A percentile compares a stretch with the other conserved stretches of the same genome.
phyloP scores from a whole-genome alignment of 1,139 yeast species.

The Geotrichum restrictum region DNA sequence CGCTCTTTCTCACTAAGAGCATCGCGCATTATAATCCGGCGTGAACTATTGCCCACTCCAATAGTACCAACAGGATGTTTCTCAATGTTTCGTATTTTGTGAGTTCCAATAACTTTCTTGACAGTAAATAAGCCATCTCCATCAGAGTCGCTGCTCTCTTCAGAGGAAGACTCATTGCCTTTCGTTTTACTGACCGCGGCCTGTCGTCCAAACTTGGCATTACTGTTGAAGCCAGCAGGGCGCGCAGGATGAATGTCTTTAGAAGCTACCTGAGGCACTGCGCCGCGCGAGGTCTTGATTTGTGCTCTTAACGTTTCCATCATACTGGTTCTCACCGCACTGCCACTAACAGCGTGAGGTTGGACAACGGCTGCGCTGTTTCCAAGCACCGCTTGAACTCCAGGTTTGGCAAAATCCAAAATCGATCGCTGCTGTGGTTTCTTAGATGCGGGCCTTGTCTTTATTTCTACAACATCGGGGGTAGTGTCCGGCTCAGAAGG shows the following conservation, averaged over 20 bases:
- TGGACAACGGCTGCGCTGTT: slow-evolving; percentile 22
- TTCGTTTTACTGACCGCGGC: slow-evolving; percentile 22
- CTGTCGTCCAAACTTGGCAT: slow-evolving; percentile 24
- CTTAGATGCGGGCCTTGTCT: neutral
- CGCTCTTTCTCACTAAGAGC: slow-evolving; percentile 43
- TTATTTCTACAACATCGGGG: slow-evolving; percentile 6
- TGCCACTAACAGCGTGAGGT: slow-evolving; percentile 18
- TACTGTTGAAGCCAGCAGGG: slow-evolving; percentile 73
- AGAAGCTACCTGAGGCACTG: slow-evolving; percentile 27
- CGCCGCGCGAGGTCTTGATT: slow-evolving; percentile 21
- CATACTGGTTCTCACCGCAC: slow-evolving; percentile 27
- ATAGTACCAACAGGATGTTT: slow-evolving; percentile 16
- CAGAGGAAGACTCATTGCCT: slow-evolving; percentile 25
- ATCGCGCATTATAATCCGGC: slow-evolving; percentile 13
- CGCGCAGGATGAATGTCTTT: slow-evolving; percentile 58
- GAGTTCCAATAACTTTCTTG: slow-evolving; percentile 19
- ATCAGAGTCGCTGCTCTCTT: slow-evolving; percentile 32
- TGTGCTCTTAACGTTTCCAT: slow-evolving; percentile 33
- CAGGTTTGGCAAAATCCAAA: slow-evolving; percentile 24
- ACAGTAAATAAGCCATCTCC: slow-evolving; percentile 31
- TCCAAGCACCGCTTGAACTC: slow-evolving; percentile 22
- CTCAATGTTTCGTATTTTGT: slow-evolving; percentile 24
- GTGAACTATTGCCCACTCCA: slow-evolving; percentile 9
- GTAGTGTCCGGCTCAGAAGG: slow-evolving; percentile 11
- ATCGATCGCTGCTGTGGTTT: slow-evolving; percentile 25